Evolutionary conservation across 2,329 filamentous ascomycete genomes (phyloP), one percentile per base, ranked within the genome.

Genomic region (Neonectria hederae): DNA sequence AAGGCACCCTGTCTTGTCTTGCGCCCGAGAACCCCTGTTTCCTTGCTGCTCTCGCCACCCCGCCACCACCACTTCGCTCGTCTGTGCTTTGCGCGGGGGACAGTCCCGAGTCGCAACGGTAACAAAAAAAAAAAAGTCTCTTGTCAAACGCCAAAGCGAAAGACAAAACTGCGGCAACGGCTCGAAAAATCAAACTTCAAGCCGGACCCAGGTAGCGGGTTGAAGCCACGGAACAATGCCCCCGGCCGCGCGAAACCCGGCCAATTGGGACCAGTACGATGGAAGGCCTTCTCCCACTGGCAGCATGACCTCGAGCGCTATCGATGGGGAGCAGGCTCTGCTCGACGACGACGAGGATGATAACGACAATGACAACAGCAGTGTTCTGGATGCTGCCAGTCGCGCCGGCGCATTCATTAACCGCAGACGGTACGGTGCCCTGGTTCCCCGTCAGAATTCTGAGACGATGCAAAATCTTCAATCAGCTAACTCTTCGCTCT

Each of bases 191-290:
- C 42, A 19, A 46, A 40, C 35, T 24, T 40, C 30, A 19, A 19
- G 30, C 14, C 59, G 22, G 53, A 55, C 35, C 35, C 35, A 38
- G 35, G 35, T 8, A 38, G 56, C 59, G 53, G 28, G 49, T 59
- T 59, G 48, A 54, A 56, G 65, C 52, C 28, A 46, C 60, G 63
- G 54, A 62, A 67, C 35, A 68, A 77, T 78, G 76, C 68, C 75
- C 62, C 68, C 71, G 30, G 61, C 63, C 24, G 68, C 73, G 61
- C 73, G 75, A 51, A 82, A 82, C 70, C 81, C 81, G 57, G 74
- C 79, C 38, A 82, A 76, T 61, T 84, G 83, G 82, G 80, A 82
- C 70, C 79, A 83, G 68, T 83, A 84, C 69, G 79, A 82, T 49
- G 79, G 81, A 28, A 77, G 80, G 19, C 71, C 74, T 26, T 81